These are phyloP conservation scores for Corynascus novoguineensis DNA, from an alignment of 495 filamentous ascomycete genomes.

Conservation along the genomic window DNA sequence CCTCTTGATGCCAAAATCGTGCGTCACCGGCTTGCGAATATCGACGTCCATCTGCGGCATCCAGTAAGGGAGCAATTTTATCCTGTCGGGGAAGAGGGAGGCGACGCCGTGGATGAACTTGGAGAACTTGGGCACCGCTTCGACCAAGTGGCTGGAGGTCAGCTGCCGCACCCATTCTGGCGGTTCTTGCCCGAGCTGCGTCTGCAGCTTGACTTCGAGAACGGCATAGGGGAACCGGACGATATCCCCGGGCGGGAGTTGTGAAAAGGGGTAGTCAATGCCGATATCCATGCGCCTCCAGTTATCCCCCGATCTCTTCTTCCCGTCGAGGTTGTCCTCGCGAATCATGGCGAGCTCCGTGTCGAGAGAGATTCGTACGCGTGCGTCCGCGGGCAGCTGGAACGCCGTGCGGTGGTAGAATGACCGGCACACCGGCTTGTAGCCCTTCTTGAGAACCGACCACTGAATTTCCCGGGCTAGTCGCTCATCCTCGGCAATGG, in stretches of 20 bases:
- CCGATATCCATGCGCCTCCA: constrained; percentile 98
- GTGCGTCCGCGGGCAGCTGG: constrained; percentile 91
- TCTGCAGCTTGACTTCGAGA: constrained; percentile 96
- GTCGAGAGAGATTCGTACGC: constrained; percentile 94
- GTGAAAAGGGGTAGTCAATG: constrained; percentile 89
- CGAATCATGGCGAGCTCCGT: constrained; percentile 91
- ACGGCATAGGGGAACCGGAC: constrained; percentile 94
- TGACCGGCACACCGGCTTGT: constrained; percentile 80
- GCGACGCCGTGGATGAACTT: constrained; percentile 98
- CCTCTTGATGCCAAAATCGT: constrained; percentile 82
- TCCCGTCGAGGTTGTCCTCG: constrained; percentile 90
- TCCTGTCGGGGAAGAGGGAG: constrained; percentile 76
- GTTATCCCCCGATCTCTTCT: constrained; percentile 70
- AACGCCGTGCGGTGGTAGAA: constrained; percentile 99
- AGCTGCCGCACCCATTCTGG: constrained; percentile 94
- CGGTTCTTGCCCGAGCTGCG: constrained; percentile 92
- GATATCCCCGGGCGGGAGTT: constrained; percentile 76
- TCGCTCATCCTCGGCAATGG: constrained; percentile 84
- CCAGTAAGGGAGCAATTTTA: constrained; percentile 93
- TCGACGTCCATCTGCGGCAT: constrained; percentile 97
- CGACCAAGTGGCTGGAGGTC: constrained; percentile 86
- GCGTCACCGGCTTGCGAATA: constrained; percentile 85
- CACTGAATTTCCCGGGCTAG: constrained; percentile 92
- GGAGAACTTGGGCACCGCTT: constrained; percentile 97
- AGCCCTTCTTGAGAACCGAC: constrained; percentile 73